A percentile compares a stretch with the other conserved stretches of the same genome.
Evolutionary conservation across 2,329 filamentous ascomycete genomes (phyloP).

Genomic region (Colletotrichum sp.): DNA sequence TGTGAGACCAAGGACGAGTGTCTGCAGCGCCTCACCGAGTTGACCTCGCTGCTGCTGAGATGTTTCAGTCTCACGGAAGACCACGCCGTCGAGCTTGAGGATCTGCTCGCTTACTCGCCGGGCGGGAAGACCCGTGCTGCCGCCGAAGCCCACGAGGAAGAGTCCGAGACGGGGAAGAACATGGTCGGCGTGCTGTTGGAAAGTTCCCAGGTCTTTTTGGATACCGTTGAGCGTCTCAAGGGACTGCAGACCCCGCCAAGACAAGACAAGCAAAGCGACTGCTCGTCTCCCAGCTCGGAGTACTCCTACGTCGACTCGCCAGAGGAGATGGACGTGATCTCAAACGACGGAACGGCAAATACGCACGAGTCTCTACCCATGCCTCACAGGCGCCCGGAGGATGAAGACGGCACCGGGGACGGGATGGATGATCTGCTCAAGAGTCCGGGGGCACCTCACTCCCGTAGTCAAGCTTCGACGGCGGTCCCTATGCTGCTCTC

Average conservation of each 20-base stretch:
- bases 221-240: neutral
- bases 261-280: neutral
- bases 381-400: neutral
- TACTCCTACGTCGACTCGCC: neutral
- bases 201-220: neutral
- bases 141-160: neutral
- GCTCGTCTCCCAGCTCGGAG: neutral
- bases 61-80: neutral
- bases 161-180: neutral
- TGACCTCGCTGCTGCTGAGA: neutral
- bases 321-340: neutral
- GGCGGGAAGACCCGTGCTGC: neutral
- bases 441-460: neutral
- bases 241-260: neutral
- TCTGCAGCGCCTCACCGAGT: neutral
- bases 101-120: neutral
- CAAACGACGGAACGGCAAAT: neutral
- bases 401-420: neutral
- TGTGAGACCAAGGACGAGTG: neutral
- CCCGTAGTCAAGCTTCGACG: too few species aligned
- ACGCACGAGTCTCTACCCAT: neutral
- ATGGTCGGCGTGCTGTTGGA: neutral
- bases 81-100: neutral
- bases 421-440: neutral
- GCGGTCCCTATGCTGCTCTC: neutral